Percentiles rank a stretch among this genome's conserved stretches.
phyloP scores from a whole-genome alignment of 2,329 filamentous ascomycete species.

The Hymenoscyphus fraxineus region DNA sequence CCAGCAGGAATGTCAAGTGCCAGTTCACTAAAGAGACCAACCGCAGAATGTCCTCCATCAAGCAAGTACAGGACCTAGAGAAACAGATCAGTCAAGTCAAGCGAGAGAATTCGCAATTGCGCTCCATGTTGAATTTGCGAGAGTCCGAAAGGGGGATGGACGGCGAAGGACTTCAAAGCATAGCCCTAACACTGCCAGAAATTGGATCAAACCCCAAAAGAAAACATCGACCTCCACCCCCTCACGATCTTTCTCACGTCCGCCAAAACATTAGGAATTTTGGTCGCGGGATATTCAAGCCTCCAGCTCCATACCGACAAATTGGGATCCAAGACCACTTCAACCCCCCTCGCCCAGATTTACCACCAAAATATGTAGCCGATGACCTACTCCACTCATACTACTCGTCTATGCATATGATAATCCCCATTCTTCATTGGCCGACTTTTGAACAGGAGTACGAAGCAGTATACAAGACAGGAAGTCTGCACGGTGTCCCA shows the following conservation, averaged over 20 bases:
- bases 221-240: constrained; percentile 55
- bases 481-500: constrained; percentile 56
- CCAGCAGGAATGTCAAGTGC: constrained; percentile 92
- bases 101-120: constrained; percentile 73
- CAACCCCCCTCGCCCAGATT: constrained; percentile 53
- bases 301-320: constrained; percentile 64
- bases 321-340: constrained; percentile 46
- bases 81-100: constrained; percentile 80
- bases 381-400: constrained; percentile 75
- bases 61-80: constrained; percentile 96
- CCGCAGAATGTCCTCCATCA: constrained; percentile 97
- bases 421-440: constrained; percentile 86
- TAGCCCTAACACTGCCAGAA: constrained; percentile 56
- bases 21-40: constrained; percentile 99
- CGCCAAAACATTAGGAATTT: constrained; percentile 69
- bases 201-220: constrained; percentile 63
- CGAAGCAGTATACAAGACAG: constrained; percentile 68
- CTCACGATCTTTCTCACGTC: constrained; percentile 68
- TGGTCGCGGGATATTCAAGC: constrained; percentile 75
- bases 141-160: constrained; percentile 44
- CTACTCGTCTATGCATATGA: constrained; percentile 70
- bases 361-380: constrained; percentile 67
- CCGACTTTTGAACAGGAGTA: constrained; percentile 74
- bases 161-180: constrained; percentile 37
- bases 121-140: constrained; percentile 52